phyloP scores from a whole-genome alignment of 140 eudicot genomes.

The Flaveria floridana region DNA sequence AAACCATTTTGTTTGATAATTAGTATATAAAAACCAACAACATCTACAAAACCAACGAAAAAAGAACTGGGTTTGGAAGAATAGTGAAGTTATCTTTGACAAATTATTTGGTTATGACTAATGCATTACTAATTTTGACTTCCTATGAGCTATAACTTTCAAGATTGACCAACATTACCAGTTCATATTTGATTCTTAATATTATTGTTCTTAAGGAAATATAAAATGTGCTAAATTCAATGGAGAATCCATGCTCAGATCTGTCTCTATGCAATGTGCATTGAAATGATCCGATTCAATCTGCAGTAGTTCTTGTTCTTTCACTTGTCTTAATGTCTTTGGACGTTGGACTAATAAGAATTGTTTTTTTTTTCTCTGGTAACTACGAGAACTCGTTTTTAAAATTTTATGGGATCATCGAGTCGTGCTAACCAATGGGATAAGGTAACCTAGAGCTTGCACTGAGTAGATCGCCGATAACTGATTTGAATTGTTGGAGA shows the following conservation, averaged over 20 bases:
- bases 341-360: too few relatives aligned
- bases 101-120: neutral
- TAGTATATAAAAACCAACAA: neutral
- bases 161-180: constrained; percentile 11
- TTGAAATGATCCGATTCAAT: too few relatives aligned
- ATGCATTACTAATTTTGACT: neutral
- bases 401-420: too few relatives aligned
- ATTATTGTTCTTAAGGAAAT: constrained; percentile 2
- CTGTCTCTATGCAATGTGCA: neutral
- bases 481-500: too few relatives aligned
- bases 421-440: too few relatives aligned
- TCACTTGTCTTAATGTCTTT: too few relatives aligned
- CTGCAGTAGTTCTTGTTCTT: too few relatives aligned
- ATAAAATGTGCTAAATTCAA: constrained; percentile 20
- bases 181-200: constrained; percentile 1
- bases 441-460: too few relatives aligned
- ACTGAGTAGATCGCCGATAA: too few relatives aligned
- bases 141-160: neutral
- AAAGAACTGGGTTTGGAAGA: constrained; percentile 9
- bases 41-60: neutral
- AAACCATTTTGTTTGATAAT: neutral
- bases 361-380: too few relatives aligned
- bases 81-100: neutral
- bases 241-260: constrained; percentile 11
- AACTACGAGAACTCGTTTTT: too few relatives aligned